Percentiles rank a stretch among this genome's conserved stretches.
Conservation (phyloP, 2,329 filamentous ascomycete species). For the Scolecobasidium constrictum region DNA sequence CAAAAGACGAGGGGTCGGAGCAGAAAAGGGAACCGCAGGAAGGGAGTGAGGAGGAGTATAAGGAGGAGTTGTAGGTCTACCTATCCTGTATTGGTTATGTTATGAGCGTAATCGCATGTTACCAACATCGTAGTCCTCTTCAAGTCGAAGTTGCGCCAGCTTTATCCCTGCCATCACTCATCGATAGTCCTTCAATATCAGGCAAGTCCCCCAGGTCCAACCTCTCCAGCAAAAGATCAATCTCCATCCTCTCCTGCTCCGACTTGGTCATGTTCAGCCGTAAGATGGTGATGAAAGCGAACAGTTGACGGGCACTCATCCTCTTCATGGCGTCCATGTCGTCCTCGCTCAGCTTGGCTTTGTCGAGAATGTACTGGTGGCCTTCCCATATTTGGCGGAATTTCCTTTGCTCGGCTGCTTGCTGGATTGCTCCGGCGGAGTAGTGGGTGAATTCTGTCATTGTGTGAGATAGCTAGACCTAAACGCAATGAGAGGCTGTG, state of each 20-base stretch:
- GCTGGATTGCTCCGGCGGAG: background rate
- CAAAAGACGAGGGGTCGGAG: conserved; percentile 16
- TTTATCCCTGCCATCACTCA: background rate
- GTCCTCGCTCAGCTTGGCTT: background rate
- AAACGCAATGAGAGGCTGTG: too few relatives aligned
- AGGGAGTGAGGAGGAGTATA: conserved; percentile 28
- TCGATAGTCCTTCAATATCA: too few relatives aligned
- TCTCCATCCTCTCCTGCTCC: background rate
- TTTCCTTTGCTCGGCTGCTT: background rate
- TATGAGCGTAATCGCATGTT: conserved; percentile 4
- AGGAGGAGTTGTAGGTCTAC: conserved; percentile 31
- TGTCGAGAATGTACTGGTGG: background rate
- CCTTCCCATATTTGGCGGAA: too few relatives aligned
- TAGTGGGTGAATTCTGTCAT: background rate
- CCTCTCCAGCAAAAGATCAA: background rate
- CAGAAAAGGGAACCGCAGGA: conserved; percentile 18
- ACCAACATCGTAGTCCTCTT: background rate
- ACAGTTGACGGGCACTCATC: background rate
- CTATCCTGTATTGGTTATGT: too few relatives aligned
- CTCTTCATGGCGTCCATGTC: background rate
- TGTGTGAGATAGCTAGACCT: too few relatives aligned
- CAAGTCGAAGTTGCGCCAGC: background rate
- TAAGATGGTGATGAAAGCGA: background rate
- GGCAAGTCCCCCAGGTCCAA: too few relatives aligned
- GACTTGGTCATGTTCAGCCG: background rate